Conservation (phyloP, 2,329 filamentous ascomycete species). For the Stemphylium vesicarium region DNA sequence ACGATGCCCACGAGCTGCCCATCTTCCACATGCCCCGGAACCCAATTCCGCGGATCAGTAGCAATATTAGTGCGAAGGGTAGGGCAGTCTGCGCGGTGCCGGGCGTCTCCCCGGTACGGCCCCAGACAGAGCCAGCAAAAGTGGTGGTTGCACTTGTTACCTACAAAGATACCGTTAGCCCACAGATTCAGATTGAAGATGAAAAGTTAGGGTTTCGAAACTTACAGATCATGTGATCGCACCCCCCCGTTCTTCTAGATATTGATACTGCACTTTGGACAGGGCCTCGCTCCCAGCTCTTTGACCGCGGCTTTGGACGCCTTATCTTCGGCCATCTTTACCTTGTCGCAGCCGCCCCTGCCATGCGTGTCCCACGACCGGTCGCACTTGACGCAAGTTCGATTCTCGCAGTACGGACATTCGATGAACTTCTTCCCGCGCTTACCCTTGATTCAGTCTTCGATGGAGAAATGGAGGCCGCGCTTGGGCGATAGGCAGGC, state of each 20-base stretch:
- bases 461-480: slow-evolving; percentile 32
- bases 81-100: slow-evolving; percentile 17
- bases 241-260: slow-evolving; percentile 38
- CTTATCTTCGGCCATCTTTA: slow-evolving; percentile 24
- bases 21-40: slow-evolving; percentile 2
- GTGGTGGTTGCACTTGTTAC: slow-evolving; percentile 22
- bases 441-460: slow-evolving; percentile 15
- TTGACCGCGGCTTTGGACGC: slow-evolving; percentile 22
- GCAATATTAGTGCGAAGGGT: slow-evolving; percentile 16
- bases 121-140: slow-evolving; percentile 34
- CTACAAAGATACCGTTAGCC: not conserved
- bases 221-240: slow-evolving; percentile 37
- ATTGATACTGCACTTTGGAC: slow-evolving; percentile 32
- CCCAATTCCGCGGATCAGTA: slow-evolving; percentile 20
- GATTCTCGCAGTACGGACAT: slow-evolving; percentile 34
- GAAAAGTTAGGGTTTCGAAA: not conserved
- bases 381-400: slow-evolving; percentile 28
- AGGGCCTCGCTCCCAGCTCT: slow-evolving; percentile 33
- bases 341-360: slow-evolving; percentile 18
- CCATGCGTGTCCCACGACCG: slow-evolving; percentile 25
- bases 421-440: slow-evolving; percentile 13
- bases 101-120: not conserved
- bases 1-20: slow-evolving; percentile 15
- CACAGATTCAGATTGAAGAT: not conserved
- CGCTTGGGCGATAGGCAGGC: slow-evolving; percentile 29